A percentile compares a stretch with the other conserved stretches of the same genome.
Conservation (phyloP, 2,329 filamentous ascomycete species). For the Shiraia bambusicola region DNA sequence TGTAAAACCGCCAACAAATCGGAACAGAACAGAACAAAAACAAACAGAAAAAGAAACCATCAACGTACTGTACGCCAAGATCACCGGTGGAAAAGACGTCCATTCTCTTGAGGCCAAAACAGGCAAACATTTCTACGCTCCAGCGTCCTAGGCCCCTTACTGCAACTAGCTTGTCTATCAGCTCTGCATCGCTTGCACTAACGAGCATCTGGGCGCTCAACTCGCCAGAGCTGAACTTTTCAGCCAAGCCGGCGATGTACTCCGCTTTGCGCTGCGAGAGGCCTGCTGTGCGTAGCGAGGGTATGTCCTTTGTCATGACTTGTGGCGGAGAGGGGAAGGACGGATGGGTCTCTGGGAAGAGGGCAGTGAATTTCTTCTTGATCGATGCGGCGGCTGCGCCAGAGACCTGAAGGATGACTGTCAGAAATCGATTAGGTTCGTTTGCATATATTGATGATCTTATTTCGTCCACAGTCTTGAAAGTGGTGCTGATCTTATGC, state of each 20-base stretch:
- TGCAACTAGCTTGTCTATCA: constrained; percentile 78
- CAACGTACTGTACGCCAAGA: constrained; percentile 76
- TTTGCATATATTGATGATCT: neutral
- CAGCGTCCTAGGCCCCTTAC: constrained; percentile 85
- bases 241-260: constrained; percentile 83
- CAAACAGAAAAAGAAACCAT: constrained; percentile 2
- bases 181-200: constrained; percentile 78
- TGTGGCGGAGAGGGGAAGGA: constrained; percentile 75
- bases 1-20: no score
- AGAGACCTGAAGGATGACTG: constrained; percentile 61
- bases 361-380: constrained; percentile 61
- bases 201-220: constrained; percentile 75
- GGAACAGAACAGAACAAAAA: neutral
- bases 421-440: no score
- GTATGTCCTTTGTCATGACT: constrained; percentile 60
- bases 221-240: constrained; percentile 75
- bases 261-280: constrained; percentile 94
- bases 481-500: neutral
- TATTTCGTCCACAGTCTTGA: no score
- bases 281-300: constrained; percentile 78
- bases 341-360: constrained; percentile 54
- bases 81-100: constrained; percentile 94
- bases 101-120: constrained; percentile 89
- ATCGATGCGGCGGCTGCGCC: constrained; percentile 89
- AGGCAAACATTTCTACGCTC: constrained; percentile 91